Evolutionary conservation across 371 early-diverging fungal genomes (phyloP).

Genomic region (Entomophthora muscae): DNA sequence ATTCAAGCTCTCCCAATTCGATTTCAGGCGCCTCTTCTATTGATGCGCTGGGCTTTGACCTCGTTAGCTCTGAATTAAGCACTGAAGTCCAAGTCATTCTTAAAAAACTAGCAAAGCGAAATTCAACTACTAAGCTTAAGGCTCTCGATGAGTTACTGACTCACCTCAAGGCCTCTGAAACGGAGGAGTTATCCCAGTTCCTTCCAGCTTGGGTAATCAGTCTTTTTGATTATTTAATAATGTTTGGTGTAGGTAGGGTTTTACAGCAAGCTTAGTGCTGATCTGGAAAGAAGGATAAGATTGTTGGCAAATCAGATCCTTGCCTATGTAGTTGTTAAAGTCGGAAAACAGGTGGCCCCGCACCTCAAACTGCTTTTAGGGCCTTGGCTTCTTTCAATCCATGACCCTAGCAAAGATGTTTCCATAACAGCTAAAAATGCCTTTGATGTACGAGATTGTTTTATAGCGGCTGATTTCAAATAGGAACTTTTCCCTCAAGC

Average conservation of each 20-base stretch:
- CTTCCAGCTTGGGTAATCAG: conserved; percentile 13
- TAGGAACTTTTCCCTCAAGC: conserved; percentile 33
- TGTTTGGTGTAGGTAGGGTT: conserved; percentile 18
- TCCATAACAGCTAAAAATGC: conserved; percentile 23
- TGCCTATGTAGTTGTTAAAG: conserved; percentile 23
- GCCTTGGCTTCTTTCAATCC: conserved; percentile 38
- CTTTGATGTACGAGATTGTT: conserved; percentile 28
- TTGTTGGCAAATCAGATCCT: conserved; percentile 30
- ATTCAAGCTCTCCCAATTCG: conserved; percentile 13
- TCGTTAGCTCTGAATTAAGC: conserved; percentile 15
- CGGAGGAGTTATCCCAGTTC: conserved; percentile 12
- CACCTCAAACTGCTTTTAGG: conserved; percentile 35
- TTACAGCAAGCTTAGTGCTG: conserved; percentile 33
- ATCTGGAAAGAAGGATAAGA: conserved; percentile 42
- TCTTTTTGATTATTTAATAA: not conserved
- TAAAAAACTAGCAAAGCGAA: conserved; percentile 43
- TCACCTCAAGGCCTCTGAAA: conserved; percentile 24
- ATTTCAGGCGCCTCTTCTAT: conserved; percentile 9
- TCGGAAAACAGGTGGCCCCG: conserved; percentile 39
- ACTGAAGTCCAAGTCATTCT: conserved; percentile 32
- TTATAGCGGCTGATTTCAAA: not conserved
- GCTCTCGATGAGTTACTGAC: conserved; percentile 43
- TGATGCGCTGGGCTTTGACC: conserved; percentile 13
- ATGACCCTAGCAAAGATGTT: conserved; percentile 39
- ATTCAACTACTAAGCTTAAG: conserved; percentile 41